Evolutionary conservation across 495 filamentous ascomycete species (phyloP).

Genomic region (Aspergillus cavernicola): DNA sequence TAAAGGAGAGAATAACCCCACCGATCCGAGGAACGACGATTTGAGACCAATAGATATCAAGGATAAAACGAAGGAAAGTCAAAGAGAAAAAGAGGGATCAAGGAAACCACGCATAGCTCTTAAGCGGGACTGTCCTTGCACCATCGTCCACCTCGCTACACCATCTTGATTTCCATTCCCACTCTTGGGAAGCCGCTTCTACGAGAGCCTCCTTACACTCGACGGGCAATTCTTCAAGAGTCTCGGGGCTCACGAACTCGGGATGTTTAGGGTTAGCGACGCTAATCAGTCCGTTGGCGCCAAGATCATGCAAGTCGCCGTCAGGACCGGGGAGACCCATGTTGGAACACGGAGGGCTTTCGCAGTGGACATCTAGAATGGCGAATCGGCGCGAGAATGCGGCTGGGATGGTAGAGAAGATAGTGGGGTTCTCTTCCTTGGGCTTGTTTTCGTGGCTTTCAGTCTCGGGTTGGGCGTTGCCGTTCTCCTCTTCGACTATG

Average conservation of each 20-base stretch:
- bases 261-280: slow-evolving; percentile 35
- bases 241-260: slow-evolving; percentile 59
- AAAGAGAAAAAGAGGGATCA: slow-evolving; percentile 20
- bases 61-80: slow-evolving; percentile 6
- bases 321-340: slow-evolving; percentile 64
- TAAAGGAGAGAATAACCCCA: neutral
- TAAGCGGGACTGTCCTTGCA: slow-evolving; percentile 43
- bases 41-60: neutral
- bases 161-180: slow-evolving; percentile 71
- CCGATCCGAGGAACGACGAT: slow-evolving; percentile 10
- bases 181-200: slow-evolving; percentile 56
- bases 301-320: slow-evolving; percentile 53
- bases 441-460: slow-evolving; percentile 14
- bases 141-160: slow-evolving; percentile 55
- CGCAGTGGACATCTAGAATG: slow-evolving; percentile 66
- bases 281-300: slow-evolving; percentile 62
- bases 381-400: slow-evolving; percentile 70
- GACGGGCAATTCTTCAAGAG: slow-evolving; percentile 63
- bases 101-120: slow-evolving; percentile 50
- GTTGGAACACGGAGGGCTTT: slow-evolving; percentile 54
- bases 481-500: slow-evolving; percentile 20
- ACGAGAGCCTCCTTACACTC: slow-evolving; percentile 70
- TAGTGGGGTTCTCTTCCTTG: slow-evolving; percentile 19
- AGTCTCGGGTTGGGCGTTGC: neutral
- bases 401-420: slow-evolving; percentile 62